Evolutionary conservation across 768 basidiomycete species (phyloP).

Genomic region (Psilocybe subaeruginosa): DNA sequence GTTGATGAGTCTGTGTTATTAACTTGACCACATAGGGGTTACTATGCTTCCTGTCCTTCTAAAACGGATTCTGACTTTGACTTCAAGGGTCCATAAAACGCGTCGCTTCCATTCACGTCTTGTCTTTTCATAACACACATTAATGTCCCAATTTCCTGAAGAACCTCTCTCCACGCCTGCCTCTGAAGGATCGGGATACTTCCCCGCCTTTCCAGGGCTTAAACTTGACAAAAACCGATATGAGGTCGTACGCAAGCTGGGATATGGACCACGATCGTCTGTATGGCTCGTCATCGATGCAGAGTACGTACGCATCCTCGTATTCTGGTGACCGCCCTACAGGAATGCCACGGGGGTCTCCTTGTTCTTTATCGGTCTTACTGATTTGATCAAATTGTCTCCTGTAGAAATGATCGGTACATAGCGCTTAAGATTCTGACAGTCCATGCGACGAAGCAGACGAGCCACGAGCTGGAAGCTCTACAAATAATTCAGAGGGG

Average conservation of each 20-base stretch:
- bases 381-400: not conserved
- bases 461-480: not conserved
- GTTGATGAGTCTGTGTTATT: too few relatives aligned
- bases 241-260: constrained; percentile 16
- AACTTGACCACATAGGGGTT: too few relatives aligned
- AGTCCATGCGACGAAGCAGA: constrained; percentile 5
- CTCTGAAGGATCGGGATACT: constrained; percentile 20
- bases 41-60: not conserved
- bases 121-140: not conserved
- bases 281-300: constrained; percentile 14
- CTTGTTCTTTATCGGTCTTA: not conserved
- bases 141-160: constrained; percentile 20
- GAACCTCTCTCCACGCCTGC: constrained; percentile 17
- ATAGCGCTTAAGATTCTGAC: constrained; percentile 14
- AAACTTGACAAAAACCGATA: constrained; percentile 14
- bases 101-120: not conserved
- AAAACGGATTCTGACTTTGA: not conserved
- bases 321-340: too few relatives aligned
- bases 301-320: not conserved
- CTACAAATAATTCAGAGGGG: not conserved
- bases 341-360: too few relatives aligned
- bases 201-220: constrained; percentile 17
- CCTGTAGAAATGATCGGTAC: not conserved
- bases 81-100: not conserved
- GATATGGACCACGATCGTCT: constrained; percentile 19